These are phyloP conservation scores for Mycena crocata DNA, from an alignment of 768 basidiomycete genomes.

Conservation along the genomic window DNA sequence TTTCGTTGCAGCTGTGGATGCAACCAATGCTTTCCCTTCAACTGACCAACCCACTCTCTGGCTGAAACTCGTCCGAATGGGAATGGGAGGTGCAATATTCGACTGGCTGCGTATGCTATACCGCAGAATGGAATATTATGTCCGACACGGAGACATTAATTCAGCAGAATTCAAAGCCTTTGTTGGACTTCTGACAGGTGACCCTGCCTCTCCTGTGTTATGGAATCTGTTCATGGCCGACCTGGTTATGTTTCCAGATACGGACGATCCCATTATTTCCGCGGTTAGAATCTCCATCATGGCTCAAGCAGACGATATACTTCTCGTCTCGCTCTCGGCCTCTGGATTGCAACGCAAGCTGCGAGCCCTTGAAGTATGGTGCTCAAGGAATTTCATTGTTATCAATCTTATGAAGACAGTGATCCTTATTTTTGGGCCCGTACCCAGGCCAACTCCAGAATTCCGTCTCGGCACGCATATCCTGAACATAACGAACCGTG, in stretches of 20 bases:
- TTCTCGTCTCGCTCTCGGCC: too few relatives aligned
- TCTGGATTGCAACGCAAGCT: too few relatives aligned
- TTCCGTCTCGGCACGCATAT: too few relatives aligned
- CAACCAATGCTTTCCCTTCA: conserved; percentile 44
- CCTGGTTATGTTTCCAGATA: conserved; percentile 23
- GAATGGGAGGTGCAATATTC: conserved; percentile 7
- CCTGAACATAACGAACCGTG: too few relatives aligned
- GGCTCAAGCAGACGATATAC: too few relatives aligned
- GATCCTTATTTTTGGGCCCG: too few relatives aligned
- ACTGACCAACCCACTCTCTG: conserved; percentile 24
- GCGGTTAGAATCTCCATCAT: too few relatives aligned
- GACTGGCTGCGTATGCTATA: conserved; percentile 33
- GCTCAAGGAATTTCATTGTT: too few relatives aligned
- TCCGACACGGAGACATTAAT: conserved; percentile 23
- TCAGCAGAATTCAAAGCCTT: conserved; percentile 31
- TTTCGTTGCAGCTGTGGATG: conserved; percentile 32
- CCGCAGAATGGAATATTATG: conserved; percentile 31
- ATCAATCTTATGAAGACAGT: too few relatives aligned
- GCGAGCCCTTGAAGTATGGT: too few relatives aligned
- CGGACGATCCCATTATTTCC: conserved; percentile 24
- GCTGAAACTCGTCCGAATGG: conserved; percentile 34
- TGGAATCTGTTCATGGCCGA: conserved; percentile 42
- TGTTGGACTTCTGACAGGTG: conserved; percentile 42
- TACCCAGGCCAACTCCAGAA: too few relatives aligned
- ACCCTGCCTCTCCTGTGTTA: conserved; percentile 39